Evolutionary conservation across 495 filamentous ascomycete species (phyloP), one percentile per base, ranked within the genome.

Genomic region (Lineolata rhizophorae): DNA sequence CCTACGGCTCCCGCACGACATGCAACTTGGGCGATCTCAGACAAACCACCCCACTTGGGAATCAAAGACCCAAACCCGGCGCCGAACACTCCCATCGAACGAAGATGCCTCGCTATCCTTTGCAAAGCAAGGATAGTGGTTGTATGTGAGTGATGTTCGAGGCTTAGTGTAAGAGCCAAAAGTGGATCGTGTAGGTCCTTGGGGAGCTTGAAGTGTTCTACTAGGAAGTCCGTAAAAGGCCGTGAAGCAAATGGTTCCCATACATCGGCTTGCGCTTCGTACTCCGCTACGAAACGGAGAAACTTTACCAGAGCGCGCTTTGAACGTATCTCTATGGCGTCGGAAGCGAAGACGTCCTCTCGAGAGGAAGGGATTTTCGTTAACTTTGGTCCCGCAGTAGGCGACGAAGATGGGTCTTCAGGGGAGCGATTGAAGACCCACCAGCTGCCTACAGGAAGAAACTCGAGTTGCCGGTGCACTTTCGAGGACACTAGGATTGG

Each of bases 1-100:
- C 90, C 85, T 5, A 97, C 84, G 3, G 87, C 87, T 32, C 75
- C 72, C 21, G 87, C 82, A 36, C 87, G 77, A 43, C 87, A 95
- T 9, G 72, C 79, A 8, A 94, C 81, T 47, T 97, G 87, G 13
- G 80, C 64, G 37, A 95, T 71, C 53, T 97, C 87, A n/a, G 82
- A 74, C 6, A 70, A 61, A 36, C 90, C 83, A 14, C 87, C 87
- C 72, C 84, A 97, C 55, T 87, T 91, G 8, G 83, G 72, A 36
- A 85, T 58, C 6, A 94, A 67, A 29, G 74, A 71, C 20, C 79
- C 76, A 48, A 94, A 92, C 3, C 82, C 81, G 32, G 75, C 66
- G 0, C 84, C 84, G 41, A 90, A 79, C 1, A 80, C 48, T 15
- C 85, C 84, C 44, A 92, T 80, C 2, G 83, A 93, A 9, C 70